Evolutionary conservation across 768 basidiomycete species (phyloP).

Genomic region (Fomitopsis pulvina): DNA sequence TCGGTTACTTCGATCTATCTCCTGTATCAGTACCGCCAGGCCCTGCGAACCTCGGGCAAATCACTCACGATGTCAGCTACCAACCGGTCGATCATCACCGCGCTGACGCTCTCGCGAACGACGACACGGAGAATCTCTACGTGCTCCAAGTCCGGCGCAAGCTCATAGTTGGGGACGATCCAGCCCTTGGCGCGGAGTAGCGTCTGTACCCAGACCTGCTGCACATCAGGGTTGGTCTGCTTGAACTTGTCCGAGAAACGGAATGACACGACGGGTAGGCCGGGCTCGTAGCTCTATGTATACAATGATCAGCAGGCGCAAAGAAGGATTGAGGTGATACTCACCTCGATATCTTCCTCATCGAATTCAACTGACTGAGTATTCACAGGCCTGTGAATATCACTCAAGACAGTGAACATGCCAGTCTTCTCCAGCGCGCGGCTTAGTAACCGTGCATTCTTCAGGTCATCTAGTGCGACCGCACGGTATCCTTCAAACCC

Average conservation of each 20-base stretch:
- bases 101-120: conserved; percentile 47
- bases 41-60: background rate
- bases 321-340: conserved; percentile 53
- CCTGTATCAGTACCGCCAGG: conserved; percentile 1
- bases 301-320: conserved; percentile 6
- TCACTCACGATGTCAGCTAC: conserved; percentile 59
- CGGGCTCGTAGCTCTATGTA: conserved; percentile 38
- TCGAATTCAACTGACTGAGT: too few relatives aligned
- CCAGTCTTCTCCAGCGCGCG: conserved; percentile 53
- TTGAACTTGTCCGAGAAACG: conserved; percentile 49
- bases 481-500: conserved; percentile 48
- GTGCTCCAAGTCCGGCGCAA: conserved; percentile 43
- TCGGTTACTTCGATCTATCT: conserved; percentile 59
- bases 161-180: too few relatives aligned
- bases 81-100: conserved; percentile 44
- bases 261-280: conserved; percentile 47
- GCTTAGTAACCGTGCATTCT: conserved; percentile 57
- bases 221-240: conserved; percentile 43
- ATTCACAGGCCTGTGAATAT: conserved; percentile 48
- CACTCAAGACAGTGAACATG: conserved; percentile 44
- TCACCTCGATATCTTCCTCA: too few relatives aligned
- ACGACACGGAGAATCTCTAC: conserved; percentile 59
- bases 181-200: too few relatives aligned
- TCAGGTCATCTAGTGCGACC: conserved; percentile 40
- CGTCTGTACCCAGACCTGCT: too few relatives aligned